phyloP scores from a whole-genome alignment of 805 yeast genomes.

The Cyberlindnera veronae region DNA sequence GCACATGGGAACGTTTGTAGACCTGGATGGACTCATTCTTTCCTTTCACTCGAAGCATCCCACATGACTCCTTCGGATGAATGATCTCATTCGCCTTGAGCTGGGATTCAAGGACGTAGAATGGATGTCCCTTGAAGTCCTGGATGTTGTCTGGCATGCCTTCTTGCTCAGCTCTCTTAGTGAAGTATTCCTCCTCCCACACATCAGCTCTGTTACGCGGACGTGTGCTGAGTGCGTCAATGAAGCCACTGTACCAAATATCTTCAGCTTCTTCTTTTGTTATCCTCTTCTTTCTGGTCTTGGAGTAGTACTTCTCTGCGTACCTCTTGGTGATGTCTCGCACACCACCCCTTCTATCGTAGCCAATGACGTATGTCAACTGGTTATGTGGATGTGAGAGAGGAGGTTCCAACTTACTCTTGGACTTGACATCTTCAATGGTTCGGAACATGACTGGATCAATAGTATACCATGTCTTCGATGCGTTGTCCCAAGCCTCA shows the following conservation, averaged over 20 bases:
- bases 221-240: slow-evolving; percentile 23
- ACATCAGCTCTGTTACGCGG: slow-evolving; percentile 28
- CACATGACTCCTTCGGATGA: slow-evolving; percentile 67
- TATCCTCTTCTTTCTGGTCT: slow-evolving; percentile 69
- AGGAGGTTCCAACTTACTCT: slow-evolving; percentile 72
- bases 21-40: slow-evolving; percentile 52
- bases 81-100: slow-evolving; percentile 69
- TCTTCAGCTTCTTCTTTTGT: slow-evolving; percentile 50
- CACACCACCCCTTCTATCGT: slow-evolving; percentile 58
- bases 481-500: slow-evolving; percentile 83
- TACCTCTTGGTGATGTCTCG: slow-evolving; percentile 87
- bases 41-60: slow-evolving; percentile 55
- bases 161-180: slow-evolving; percentile 61
- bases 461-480: slow-evolving; percentile 75
- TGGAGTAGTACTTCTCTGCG: slow-evolving; percentile 65
- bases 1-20: slow-evolving; percentile 64
- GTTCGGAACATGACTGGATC: slow-evolving; percentile 70
- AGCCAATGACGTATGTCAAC: slow-evolving; percentile 74
- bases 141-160: slow-evolving; percentile 84
- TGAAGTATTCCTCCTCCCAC: slow-evolving; percentile 59
- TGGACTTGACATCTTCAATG: slow-evolving; percentile 58
- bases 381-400: slow-evolving; percentile 51
- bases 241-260: slow-evolving; percentile 55
- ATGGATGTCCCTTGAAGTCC: slow-evolving; percentile 85
- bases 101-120: slow-evolving; percentile 76